phyloP scores from a whole-genome alignment of 257 asterid genomes.

The Penstemon davidsonii region DNA sequence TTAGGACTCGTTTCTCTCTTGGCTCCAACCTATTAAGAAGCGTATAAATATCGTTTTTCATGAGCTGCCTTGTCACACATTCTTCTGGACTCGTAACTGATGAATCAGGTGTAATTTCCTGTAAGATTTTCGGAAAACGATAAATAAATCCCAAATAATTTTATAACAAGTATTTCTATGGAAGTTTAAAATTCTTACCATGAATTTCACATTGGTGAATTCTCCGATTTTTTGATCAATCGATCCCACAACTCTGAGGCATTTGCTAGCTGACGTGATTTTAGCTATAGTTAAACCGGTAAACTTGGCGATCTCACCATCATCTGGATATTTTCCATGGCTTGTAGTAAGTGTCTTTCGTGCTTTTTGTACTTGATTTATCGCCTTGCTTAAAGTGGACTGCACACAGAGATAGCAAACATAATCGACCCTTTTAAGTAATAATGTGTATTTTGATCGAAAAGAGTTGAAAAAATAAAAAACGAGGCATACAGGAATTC shows the following conservation, averaged over 20 bases:
- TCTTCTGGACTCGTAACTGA: constrained; percentile 62
- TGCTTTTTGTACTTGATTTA: constrained; percentile 70
- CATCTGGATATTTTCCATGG: constrained; percentile 63
- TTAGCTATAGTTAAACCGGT: constrained; percentile 69
- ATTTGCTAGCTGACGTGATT: constrained; percentile 61
- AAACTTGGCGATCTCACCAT: constrained; percentile 60
- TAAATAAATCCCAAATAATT: background rate
- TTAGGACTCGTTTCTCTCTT: constrained; percentile 64
- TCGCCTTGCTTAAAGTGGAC: constrained; percentile 63
- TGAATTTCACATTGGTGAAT: constrained; percentile 39
- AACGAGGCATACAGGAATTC: constrained; percentile 68
- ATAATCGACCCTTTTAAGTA: background rate
- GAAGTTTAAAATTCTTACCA: constrained; percentile 42
- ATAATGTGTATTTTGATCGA: constrained; percentile 2
- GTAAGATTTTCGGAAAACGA: constrained; percentile 19
- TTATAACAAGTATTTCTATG: background rate
- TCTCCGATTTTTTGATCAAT: constrained; percentile 73
- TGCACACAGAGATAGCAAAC: constrained; percentile 31
- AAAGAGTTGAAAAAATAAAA: constrained; percentile 11
- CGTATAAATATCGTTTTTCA: constrained; percentile 42
- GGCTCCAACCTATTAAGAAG: constrained; percentile 63
- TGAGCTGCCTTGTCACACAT: constrained; percentile 48
- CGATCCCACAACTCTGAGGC: constrained; percentile 79
- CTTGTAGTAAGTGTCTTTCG: constrained; percentile 57
- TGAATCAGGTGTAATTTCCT: constrained; percentile 68